Base-by-base conservation (phyloP, 1,284 basidiomycete genomes). In the Cerrena zonata region DNA sequence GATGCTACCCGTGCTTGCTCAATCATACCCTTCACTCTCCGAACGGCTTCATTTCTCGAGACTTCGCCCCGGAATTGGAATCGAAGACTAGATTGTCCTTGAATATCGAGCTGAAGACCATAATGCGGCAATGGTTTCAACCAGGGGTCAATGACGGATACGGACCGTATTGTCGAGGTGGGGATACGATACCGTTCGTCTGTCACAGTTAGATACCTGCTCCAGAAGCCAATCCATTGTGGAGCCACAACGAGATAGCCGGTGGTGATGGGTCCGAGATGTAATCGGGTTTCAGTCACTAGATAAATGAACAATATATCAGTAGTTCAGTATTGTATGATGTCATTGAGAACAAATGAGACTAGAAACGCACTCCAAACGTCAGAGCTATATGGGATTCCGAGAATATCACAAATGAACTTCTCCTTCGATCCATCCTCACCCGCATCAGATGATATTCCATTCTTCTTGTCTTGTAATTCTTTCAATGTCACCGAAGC, bases 111-210 rank as follows among this genome's bases (percentile, higher is more conserved):
- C 5, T 68, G 60, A 46, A 85, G 56, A 5, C 75, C 77, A 55
- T 76, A 67, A 3, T 69, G 55, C 4, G 62, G 53, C 12, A 51
- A 30, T 15, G 45, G 45, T 24, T 45, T 53, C 23, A 53, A 42
- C 12, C 39, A 18, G 15, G 30, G 46, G 18, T 34, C 58, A 18
- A 69, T 66, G 12, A 63, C 58, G 25, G 64, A 69, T 0, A 74
- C 76, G 7, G 65, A 61, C 47, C 73, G 74, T 54, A 86, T 58
- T 40, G 70, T 72, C 5, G 65, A 61, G 10, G 73, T 59, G 2
- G 71, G 69, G 55, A 82, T 70, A 15, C 82, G 81, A 56, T 82
- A 80, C 55, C 71, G 66, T 24, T 70, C 61, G 54, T 76, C 69
- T n/a, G 61, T 54, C 47, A 70, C 62, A 4, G 70, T 65, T 21